These are phyloP conservation scores for Boletellus dicymbophilus DNA, from an alignment of 1,284 basidiomycete genomes.

Conservation along the genomic window DNA sequence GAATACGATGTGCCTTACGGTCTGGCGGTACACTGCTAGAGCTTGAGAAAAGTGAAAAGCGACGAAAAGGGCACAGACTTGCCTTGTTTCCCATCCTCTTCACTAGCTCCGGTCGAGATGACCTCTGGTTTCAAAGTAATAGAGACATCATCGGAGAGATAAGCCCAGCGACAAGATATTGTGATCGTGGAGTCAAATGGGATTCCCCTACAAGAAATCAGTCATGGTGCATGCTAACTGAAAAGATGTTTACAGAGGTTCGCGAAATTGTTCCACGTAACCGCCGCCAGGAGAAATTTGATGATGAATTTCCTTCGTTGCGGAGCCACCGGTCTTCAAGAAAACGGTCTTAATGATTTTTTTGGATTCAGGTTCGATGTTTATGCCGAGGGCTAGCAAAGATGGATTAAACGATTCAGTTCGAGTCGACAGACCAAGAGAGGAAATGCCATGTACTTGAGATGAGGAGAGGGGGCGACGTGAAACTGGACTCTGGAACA, in stretches of 20 bases:
- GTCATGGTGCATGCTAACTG: background rate
- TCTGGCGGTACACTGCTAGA: conserved; percentile 3
- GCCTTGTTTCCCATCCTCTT: conserved; percentile 1
- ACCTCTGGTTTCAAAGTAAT: background rate
- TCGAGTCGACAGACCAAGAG: no score
- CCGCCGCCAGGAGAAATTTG: background rate
- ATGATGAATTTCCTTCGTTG: background rate
- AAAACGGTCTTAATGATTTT: conserved; percentile 1
- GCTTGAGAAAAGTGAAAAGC: background rate
- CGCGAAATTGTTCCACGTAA: background rate
- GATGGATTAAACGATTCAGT: background rate
- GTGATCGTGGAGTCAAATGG: background rate
- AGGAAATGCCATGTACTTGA: background rate
- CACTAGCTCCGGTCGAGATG: background rate
- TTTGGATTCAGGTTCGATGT: background rate
- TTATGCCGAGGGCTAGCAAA: background rate
- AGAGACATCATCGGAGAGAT: background rate
- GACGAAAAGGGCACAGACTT: background rate
- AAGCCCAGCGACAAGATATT: background rate
- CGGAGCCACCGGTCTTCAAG: background rate
- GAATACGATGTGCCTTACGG: conserved; percentile 1
- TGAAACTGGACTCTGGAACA: background rate
- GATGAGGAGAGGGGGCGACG: background rate
- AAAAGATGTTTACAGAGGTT: conserved; percentile 5
- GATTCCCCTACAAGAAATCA: background rate